Evolutionary conservation across 1,284 basidiomycete species (phyloP).

Genomic region (Singerocomus inundabilis): DNA sequence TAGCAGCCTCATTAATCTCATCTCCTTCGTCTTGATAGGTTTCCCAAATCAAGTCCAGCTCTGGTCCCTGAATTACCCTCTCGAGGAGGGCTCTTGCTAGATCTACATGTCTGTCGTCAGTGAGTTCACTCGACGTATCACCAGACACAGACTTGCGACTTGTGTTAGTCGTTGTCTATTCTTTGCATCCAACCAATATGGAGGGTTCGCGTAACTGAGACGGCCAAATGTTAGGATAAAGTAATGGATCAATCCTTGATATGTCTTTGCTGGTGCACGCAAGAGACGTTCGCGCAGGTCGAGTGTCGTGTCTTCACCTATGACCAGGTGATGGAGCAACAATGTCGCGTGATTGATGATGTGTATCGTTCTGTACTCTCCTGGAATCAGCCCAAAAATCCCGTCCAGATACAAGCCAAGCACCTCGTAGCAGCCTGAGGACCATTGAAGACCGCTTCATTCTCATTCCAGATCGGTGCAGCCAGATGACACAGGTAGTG

Average conservation of each 20-base stretch:
- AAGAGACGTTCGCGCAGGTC: constrained; percentile 57
- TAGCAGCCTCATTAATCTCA: constrained; percentile 45
- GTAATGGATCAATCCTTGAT: constrained; percentile 70
- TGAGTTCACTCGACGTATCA: constrained; percentile 4
- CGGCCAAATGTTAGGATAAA: constrained; percentile 76
- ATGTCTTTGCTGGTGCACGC: constrained; percentile 47
- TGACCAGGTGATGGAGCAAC: constrained; percentile 61
- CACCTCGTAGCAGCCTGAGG: constrained; percentile 41
- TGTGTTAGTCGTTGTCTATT: constrained; percentile 47
- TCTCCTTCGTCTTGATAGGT: constrained; percentile 56
- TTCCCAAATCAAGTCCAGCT: constrained; percentile 68
- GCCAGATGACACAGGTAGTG: constrained; percentile 52
- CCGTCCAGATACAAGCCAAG: background rate
- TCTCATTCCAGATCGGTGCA: constrained; percentile 64
- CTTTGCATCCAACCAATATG: constrained; percentile 53
- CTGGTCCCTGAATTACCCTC: constrained; percentile 72
- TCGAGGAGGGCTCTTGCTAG: constrained; percentile 69
- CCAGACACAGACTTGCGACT: constrained; percentile 48
- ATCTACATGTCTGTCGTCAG: constrained; percentile 41
- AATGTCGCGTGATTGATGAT: constrained; percentile 51
- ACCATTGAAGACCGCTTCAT: constrained; percentile 44
- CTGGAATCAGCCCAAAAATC: constrained; percentile 6
- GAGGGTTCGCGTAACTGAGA: constrained; percentile 68
- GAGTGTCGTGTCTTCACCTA: constrained; percentile 42
- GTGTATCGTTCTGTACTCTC: constrained; percentile 43